Evolutionary conservation across 2,329 filamentous ascomycete genomes (phyloP).

Genomic region (Calonectria crousiana): DNA sequence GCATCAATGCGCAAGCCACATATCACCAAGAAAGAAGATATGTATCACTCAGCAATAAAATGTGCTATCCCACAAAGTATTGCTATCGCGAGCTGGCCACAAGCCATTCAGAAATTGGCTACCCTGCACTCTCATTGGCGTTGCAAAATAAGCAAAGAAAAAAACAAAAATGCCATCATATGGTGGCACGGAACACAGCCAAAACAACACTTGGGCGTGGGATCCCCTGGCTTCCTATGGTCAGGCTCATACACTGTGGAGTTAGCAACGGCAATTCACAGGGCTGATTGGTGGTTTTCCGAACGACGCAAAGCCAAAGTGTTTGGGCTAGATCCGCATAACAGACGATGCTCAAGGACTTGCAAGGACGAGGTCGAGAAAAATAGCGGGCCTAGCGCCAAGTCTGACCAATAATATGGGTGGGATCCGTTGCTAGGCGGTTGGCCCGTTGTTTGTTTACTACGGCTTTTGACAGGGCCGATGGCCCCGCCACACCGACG

Average conservation of each 20-base stretch:
- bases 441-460: conserved; percentile 52
- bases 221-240: conserved; percentile 9
- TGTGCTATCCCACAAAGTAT: not conserved
- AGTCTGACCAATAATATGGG: conserved; percentile 39
- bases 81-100: not conserved
- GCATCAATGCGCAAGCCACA: not conserved
- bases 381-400: conserved; percentile 28
- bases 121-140: not conserved
- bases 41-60: not conserved
- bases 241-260: conserved; percentile 8
- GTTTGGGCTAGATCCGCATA: conserved; percentile 21
- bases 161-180: conserved; percentile 2
- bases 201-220: not conserved
- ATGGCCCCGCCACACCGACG: conserved; percentile 39
- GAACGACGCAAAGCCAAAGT: conserved; percentile 20
- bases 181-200: not conserved
- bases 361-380: conserved; percentile 34
- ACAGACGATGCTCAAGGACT: conserved; percentile 28
- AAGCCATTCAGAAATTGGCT: not conserved
- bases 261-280: conserved; percentile 20
- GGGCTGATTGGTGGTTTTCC: conserved; percentile 22
- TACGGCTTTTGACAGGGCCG: conserved; percentile 31
- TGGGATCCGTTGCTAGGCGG: conserved; percentile 47
- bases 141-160: not conserved
- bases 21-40: not conserved